Evolutionary conservation across 371 early-diverging fungal species (phyloP), one percentile per base, ranked within the genome.

Genomic region (Mucor circinelloides): DNA sequence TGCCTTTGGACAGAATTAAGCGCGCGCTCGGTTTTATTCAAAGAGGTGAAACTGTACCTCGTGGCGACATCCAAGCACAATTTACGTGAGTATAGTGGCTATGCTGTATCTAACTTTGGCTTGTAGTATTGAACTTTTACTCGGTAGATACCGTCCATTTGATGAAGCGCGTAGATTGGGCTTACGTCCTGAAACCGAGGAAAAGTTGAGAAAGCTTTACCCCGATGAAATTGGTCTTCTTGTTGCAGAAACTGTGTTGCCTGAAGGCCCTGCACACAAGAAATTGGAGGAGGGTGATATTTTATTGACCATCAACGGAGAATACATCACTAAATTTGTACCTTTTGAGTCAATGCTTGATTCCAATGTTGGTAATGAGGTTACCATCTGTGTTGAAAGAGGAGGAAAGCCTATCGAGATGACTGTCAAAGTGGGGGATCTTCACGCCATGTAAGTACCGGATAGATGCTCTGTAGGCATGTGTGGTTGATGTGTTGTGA

Each of bases 11-110:
- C 64, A 88, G 97, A 64, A 91, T 96, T 13, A 89, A 87, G 60
- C 84, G 93, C 25, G 96, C 96, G 13, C 73, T 98, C 55, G 79
- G 81, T 4, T 87, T 82, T 67, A 79, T 98, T 66, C 90, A 88
- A 66, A 76, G 77, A 40, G 92, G 87, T 15, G 66, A 82, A 68
- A 65, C 67, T 17, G 96, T 97, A 8, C 87, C 94, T 0, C 85
- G 98, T 46, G 98, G 98, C 6, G 95, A 95, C 17, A 89, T 98
- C 40, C 96, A 96, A 78, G 85, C 90, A 0, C 92, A 93, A 74
- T 94, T 91, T 64, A 73, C 86, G 86, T 88, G 84, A 71, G 55
- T 55, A 12, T 10, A n/a, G n/a, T n/a, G n/a, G n/a, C n/a, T n/a
- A 30, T 30, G 30, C 30, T 30, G 30, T 30, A 30, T 30, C 30